These are phyloP conservation scores for Tolypocladium ophioglossoides DNA, from an alignment of 2,329 filamentous ascomycete genomes.

Conservation along the genomic window DNA sequence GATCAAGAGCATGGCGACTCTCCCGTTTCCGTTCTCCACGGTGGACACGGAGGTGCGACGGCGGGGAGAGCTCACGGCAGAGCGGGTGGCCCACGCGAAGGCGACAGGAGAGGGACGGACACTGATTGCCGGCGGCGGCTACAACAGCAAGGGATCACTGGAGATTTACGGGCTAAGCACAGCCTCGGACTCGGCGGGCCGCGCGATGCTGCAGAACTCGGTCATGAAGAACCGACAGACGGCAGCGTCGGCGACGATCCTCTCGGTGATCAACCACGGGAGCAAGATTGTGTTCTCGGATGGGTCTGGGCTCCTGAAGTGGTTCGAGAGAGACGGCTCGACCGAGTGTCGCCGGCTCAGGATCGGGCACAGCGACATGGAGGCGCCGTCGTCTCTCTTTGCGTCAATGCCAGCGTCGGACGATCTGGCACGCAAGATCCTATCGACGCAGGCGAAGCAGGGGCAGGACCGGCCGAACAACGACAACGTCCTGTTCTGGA, in stretches of 20 bases:
- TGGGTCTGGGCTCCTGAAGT: slow-evolving; percentile 73
- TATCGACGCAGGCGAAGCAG: slow-evolving; percentile 43
- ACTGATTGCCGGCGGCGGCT: slow-evolving; percentile 75
- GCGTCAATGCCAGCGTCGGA: slow-evolving; percentile 42
- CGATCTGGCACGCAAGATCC: slow-evolving; percentile 72
- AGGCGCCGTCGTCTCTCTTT: slow-evolving; percentile 38
- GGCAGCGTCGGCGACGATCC: slow-evolving; percentile 66
- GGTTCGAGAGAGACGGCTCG: slow-evolving; percentile 78
- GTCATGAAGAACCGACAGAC: slow-evolving; percentile 73
- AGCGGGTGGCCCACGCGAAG: slow-evolving; percentile 44
- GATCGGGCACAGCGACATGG: slow-evolving; percentile 43
- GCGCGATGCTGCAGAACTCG: slow-evolving; percentile 27
- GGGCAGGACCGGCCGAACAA: slow-evolving; percentile 30
- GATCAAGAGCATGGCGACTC: slow-evolving; percentile 60
- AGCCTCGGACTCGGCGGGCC: slow-evolving; percentile 15
- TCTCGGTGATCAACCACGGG: slow-evolving; percentile 75
- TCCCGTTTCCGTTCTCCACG: slow-evolving; percentile 58
- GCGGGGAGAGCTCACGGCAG: slow-evolving; percentile 41
- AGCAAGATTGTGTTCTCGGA: slow-evolving; percentile 75
- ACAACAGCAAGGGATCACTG: slow-evolving; percentile 81
- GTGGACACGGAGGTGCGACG: slow-evolving; percentile 49
- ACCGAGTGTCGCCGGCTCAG: slow-evolving; percentile 45
- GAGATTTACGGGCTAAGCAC: slow-evolving; percentile 65
- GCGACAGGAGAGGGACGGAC: slow-evolving; percentile 45
- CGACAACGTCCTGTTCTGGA: slow-evolving; percentile 77